Evolutionary conservation across 805 yeast species (phyloP), one percentile per base, ranked within the genome.

Genomic region (Kluyveromyces lactis): DNA sequence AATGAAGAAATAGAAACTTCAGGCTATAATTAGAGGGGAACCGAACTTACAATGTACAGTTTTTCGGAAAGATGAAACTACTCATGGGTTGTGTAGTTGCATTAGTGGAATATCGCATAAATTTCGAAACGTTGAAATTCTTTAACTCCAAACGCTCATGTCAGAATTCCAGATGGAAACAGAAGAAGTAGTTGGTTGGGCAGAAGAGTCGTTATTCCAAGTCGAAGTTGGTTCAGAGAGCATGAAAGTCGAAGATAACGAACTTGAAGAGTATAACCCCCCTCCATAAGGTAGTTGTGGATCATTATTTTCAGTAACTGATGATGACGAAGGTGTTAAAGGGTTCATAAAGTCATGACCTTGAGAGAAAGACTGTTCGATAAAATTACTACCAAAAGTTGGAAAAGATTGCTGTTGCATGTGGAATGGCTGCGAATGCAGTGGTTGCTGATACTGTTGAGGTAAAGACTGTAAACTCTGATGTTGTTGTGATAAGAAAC

Each of bases 61-160:
- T n/a, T n/a, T n/a, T n/a, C n/a, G n/a, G n/a, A n/a, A n/a, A n/a
- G n/a, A n/a, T n/a, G n/a, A n/a, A n/a, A n/a, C n/a, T n/a, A n/a
- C n/a, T n/a, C n/a, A n/a, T n/a, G n/a, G n/a, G n/a, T n/a, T n/a
- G n/a, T n/a, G n/a, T n/a, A n/a, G n/a, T n/a, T n/a, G n/a, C n/a
- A n/a, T n/a, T n/a, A n/a, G n/a, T 6, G 24, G 9, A 21, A 21
- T 21, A 21, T 21, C 24, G 24, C 24, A 21, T 21, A 21, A 21
- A 21, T 21, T 21, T 21, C 24, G 24, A 21, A 21, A 21, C 24
- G 24, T 27, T n/a, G n/a, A n/a, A n/a, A n/a, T n/a, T n/a, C n/a
- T n/a, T 49, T 38, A 62, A 43, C 64, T 59, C 67, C 67, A 63
- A 35, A 63, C 67, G 38, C 63, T 60, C 63, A 60, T 61, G 40